Evolutionary conservation across 441 rosid species (phyloP).

Genomic region (Euphorbia celastroides): DNA sequence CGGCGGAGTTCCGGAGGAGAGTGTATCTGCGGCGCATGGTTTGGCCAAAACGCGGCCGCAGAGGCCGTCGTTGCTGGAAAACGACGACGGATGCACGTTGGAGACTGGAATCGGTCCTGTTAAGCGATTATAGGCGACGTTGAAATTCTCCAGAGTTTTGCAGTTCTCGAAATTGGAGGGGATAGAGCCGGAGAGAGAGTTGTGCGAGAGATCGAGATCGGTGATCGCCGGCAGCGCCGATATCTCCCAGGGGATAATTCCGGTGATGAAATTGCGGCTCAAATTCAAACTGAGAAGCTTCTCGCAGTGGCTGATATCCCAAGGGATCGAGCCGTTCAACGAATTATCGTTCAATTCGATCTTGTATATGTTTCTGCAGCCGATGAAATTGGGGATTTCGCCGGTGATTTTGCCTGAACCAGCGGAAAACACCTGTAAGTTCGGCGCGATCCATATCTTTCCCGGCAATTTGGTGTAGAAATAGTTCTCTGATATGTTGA

Average conservation of each 20-base stretch:
- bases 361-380: conserved; percentile 62
- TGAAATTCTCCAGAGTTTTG: conserved; percentile 62
- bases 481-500: conserved; percentile 64
- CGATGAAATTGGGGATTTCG: conserved; percentile 59
- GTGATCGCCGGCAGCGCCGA: conserved; percentile 65
- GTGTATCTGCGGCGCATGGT: conserved; percentile 45
- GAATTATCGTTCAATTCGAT: conserved; percentile 71
- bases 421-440: conserved; percentile 65
- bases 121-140: conserved; percentile 68
- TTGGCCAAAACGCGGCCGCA: conserved; percentile 57
- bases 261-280: conserved; percentile 63
- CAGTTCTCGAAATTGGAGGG: conserved; percentile 79
- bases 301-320: conserved; percentile 74
- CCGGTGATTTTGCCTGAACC: conserved; percentile 48
- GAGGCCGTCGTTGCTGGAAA: conserved; percentile 64
- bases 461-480: conserved; percentile 45
- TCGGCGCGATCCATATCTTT: conserved; percentile 60
- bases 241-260: conserved; percentile 84
- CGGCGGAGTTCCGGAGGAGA: conserved; percentile 29
- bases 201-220: conserved; percentile 71
- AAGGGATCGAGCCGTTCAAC: conserved; percentile 65
- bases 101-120: conserved; percentile 75
- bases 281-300: conserved; percentile 68
- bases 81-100: conserved; percentile 71
- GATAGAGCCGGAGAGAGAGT: conserved; percentile 69